Percentiles rank a stretch among this genome's conserved stretches.
phyloP scores from a whole-genome alignment of 495 filamentous ascomycete species.

The Niebla homalea region DNA sequence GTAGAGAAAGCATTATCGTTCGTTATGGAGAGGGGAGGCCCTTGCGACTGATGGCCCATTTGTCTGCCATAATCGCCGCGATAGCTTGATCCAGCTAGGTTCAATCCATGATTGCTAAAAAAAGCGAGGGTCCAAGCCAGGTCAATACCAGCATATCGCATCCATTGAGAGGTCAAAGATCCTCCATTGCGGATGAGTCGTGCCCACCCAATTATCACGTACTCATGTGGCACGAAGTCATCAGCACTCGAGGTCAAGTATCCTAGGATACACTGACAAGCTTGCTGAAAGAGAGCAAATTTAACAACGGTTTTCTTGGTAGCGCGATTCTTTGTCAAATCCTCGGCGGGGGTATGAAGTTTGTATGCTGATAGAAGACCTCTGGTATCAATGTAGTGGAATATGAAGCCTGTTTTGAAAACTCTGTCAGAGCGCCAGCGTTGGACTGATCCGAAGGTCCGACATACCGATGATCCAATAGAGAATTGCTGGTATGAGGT shows the following conservation, averaged over 20 bases:
- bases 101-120: constrained; percentile 20
- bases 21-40: constrained; percentile 27
- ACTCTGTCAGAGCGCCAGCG: too few species aligned
- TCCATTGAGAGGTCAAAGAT: too few species aligned
- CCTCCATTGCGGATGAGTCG: too few species aligned
- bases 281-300: constrained; percentile 67
- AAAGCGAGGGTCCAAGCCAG: constrained; percentile 33
- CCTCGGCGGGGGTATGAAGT: constrained; percentile 83
- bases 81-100: not conserved
- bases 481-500: constrained; percentile 8
- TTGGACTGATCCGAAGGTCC: too few species aligned
- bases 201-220: too few species aligned
- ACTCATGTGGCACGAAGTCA: too few species aligned
- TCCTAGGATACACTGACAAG: constrained; percentile 3
- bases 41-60: constrained; percentile 23
- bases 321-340: constrained; percentile 75
- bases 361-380: constrained; percentile 79
- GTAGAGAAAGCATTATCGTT: constrained; percentile 4
- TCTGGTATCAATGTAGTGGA: constrained; percentile 71
- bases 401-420: constrained; percentile 46
- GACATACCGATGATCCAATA: constrained; percentile 13
- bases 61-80: not conserved
- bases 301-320: constrained; percentile 68
- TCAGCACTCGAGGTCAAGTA: too few species aligned
- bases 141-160: not conserved